Evolutionary conservation across 805 yeast species (phyloP).

Genomic region (Sugiyamaella marilandica): DNA sequence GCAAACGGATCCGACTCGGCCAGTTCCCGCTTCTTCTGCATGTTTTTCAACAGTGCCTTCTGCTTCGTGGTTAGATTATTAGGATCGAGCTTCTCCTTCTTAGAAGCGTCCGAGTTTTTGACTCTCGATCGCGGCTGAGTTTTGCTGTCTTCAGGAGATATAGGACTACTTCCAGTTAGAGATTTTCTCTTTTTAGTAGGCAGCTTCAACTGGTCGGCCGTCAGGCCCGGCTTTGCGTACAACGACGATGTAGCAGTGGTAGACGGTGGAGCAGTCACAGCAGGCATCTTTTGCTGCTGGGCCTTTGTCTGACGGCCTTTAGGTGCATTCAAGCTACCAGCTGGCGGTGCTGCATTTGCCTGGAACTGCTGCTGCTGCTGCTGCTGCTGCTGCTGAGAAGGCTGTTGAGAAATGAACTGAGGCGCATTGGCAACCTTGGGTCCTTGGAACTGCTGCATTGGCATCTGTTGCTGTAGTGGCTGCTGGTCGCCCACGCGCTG

Average conservation of each 20-base stretch:
- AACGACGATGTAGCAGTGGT: conserved; percentile 9
- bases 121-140: conserved; percentile 1
- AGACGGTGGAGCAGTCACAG: conserved; percentile 2
- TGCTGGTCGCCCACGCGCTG: background rate
- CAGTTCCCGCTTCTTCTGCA: conserved; percentile 26
- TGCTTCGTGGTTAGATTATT: conserved; percentile 13
- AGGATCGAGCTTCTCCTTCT: conserved; percentile 22
- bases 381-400: background rate
- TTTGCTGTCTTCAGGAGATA: conserved; percentile 20
- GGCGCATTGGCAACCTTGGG: background rate
- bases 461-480: conserved; percentile 19
- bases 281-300: conserved; percentile 13
- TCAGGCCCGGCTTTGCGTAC: conserved; percentile 23
- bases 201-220: conserved; percentile 27
- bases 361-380: background rate
- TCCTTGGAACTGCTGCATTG: conserved; percentile 22
- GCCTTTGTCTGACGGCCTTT: conserved; percentile 3
- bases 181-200: conserved; percentile 26
- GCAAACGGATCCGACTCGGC: conserved; percentile 29
- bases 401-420: background rate
- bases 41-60: conserved; percentile 6
- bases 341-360: background rate
- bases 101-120: conserved; percentile 7
- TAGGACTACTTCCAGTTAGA: conserved; percentile 13
- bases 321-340: background rate